phyloP scores from a whole-genome alignment of 805 yeast genomes.

The Wickerhamiella australiensis region DNA sequence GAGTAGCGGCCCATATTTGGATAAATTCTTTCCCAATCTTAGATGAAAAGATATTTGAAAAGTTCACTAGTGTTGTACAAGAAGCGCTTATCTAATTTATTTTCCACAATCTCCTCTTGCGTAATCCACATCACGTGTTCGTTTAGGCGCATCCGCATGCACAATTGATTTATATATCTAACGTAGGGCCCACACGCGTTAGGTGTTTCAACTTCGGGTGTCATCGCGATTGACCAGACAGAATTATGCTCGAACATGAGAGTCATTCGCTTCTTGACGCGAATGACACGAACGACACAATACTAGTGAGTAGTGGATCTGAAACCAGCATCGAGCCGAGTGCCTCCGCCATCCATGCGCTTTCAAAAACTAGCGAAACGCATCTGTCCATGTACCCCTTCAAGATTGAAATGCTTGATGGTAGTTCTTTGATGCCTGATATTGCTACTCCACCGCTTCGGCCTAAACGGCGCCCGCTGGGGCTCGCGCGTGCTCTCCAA shows the following conservation, averaged over 20 bases:
- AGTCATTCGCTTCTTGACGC: not conserved
- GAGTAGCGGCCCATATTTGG: slow-evolving; percentile 42
- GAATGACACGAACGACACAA: not conserved
- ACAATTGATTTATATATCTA: not conserved
- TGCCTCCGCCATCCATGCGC: not conserved
- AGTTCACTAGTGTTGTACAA: not conserved
- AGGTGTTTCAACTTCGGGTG: not conserved
- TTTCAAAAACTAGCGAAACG: not conserved
- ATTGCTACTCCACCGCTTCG: not conserved
- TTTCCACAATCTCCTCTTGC: not conserved
- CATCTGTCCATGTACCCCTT: not conserved
- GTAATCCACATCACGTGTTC: not conserved
- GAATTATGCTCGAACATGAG: not conserved
- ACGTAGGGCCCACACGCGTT: not conserved
- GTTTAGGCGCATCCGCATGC: not conserved
- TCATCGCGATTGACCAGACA: not conserved
- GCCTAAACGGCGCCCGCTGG: not conserved
- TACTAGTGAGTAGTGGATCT: not conserved
- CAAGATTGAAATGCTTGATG: slow-evolving; percentile 1
- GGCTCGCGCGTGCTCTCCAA: not conserved
- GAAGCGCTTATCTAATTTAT: not conserved
- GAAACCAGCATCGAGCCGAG: not conserved
- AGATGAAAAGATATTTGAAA: not conserved
- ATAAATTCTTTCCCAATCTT: not conserved
- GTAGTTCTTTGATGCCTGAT: not conserved